These are phyloP conservation scores for Caryocar brasiliense DNA, from an alignment of 441 rosid genomes.

Conservation along the genomic window DNA sequence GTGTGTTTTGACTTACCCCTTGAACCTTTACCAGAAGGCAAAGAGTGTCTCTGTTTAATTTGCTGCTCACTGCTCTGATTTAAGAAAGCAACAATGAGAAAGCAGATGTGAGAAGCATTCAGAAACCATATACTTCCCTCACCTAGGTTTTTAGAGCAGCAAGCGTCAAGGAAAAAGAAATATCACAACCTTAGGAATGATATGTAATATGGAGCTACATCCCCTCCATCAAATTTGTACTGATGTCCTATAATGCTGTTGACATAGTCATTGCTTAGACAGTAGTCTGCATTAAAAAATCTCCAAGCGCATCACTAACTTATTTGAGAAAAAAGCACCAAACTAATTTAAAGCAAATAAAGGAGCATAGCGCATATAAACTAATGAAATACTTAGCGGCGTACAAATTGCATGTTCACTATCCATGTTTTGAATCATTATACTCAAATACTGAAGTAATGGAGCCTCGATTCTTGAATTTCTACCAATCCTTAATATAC, in stretches of 20 bases:
- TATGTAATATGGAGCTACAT: slow-evolving; percentile 51
- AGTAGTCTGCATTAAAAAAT: slow-evolving; percentile 42
- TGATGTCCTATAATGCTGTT: slow-evolving; percentile 48
- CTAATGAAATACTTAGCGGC: slow-evolving; percentile 11
- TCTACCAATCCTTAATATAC: slow-evolving; percentile 37
- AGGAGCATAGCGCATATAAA: not conserved
- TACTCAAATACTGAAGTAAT: slow-evolving; percentile 61
- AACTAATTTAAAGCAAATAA: no score
- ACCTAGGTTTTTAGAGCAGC: no score
- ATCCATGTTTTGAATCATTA: slow-evolving; percentile 64
- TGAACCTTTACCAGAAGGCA: slow-evolving; percentile 64
- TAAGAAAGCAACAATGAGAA: slow-evolving; percentile 5
- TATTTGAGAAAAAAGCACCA: not conserved
- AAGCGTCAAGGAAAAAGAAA: no score
- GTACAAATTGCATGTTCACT: slow-evolving; percentile 62
- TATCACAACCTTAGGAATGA: slow-evolving; percentile 53
- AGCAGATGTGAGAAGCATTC: slow-evolving; percentile 1
- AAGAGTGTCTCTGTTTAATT: slow-evolving; percentile 52
- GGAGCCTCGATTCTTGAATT: slow-evolving; percentile 51
- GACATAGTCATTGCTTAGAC: slow-evolving; percentile 63
- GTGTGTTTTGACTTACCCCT: slow-evolving; percentile 35
- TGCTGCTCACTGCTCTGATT: slow-evolving; percentile 67
- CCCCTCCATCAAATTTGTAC: slow-evolving; percentile 44
- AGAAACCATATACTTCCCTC: not conserved
- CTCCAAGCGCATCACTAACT: slow-evolving; percentile 6